phyloP scores from a whole-genome alignment of 345 rosid species.

The Erodium maritimum region DNA sequence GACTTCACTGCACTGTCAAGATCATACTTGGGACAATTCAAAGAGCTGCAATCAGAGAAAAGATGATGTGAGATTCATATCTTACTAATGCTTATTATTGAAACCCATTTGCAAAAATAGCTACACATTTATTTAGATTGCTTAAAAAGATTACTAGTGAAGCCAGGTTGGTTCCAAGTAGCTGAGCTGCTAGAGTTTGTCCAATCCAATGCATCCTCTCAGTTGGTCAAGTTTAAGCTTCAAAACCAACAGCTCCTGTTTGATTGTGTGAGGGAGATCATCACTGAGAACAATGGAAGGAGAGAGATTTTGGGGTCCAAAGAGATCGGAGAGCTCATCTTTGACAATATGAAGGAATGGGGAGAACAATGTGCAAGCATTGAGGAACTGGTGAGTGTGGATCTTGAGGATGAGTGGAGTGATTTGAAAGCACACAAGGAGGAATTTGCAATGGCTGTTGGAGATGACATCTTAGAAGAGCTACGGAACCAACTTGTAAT shows the following conservation, averaged over 20 bases:
- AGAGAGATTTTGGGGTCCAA: background rate
- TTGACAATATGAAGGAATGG: no score
- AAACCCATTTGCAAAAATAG: background rate
- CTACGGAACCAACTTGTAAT: no score
- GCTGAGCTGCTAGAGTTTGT: slow-evolving; percentile 7
- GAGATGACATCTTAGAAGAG: no score
- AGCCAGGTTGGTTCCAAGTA: slow-evolving; percentile 3
- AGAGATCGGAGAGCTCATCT: no score
- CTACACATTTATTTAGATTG: background rate
- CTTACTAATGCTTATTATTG: no score
- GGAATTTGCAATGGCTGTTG: no score
- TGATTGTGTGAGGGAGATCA: slow-evolving; percentile 27
- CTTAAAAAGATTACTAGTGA: slow-evolving; percentile 15
- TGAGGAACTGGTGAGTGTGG: no score
- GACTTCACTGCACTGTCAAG: background rate
- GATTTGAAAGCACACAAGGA: no score
- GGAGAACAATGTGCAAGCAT: no score
- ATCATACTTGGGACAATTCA: background rate
- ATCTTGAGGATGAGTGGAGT: no score
- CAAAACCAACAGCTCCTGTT: slow-evolving; percentile 32
- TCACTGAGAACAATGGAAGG: slow-evolving; percentile 16
- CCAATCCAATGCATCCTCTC: slow-evolving; percentile 4
- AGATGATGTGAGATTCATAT: slow-evolving; percentile 13
- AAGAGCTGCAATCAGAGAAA: slow-evolving; percentile 4
- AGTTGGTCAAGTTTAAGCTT: slow-evolving; percentile 17